Percentiles rank a stretch among this genome's conserved stretches.
phyloP scores from a whole-genome alignment of 108 stramenopile genomes.

The Pseudonitzschia multiseries region DNA sequence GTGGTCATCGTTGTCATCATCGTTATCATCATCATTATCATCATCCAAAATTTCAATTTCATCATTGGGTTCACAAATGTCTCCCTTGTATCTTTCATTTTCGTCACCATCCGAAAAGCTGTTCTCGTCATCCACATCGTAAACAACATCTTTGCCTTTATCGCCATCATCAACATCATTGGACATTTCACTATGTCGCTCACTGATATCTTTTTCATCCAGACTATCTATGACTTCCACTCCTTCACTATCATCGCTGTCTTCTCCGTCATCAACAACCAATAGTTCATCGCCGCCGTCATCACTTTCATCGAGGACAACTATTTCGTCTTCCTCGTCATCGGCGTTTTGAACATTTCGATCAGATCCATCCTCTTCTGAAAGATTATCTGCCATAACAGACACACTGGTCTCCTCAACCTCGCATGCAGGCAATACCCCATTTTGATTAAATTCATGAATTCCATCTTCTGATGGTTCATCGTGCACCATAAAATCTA shows the following conservation, averaged over 20 bases:
- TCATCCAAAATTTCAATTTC: conserved; percentile 4
- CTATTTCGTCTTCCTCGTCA: conserved; percentile 17
- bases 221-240: conserved; percentile 8
- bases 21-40: not conserved
- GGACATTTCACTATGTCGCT: not conserved
- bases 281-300: conserved; percentile 10
- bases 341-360: conserved; percentile 6
- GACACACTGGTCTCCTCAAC: not conserved
- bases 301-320: conserved; percentile 4
- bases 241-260: conserved; percentile 1
- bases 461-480: not conserved
- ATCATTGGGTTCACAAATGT: not conserved
- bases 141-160: not conserved
- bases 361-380: not conserved
- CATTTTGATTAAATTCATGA: not conserved
- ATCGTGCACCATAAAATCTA: not conserved
- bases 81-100: conserved; percentile 3
- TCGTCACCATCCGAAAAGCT: conserved; percentile 12
- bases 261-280: conserved; percentile 14
- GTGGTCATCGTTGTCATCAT: conserved; percentile 10
- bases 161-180: not conserved
- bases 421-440: not conserved
- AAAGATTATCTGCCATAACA: not conserved
- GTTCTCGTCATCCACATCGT: not conserved
- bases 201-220: not conserved